Evolutionary conservation across 2,329 filamentous ascomycete species (phyloP), one percentile per base, ranked within the genome.

Genomic region (Xylariaceae sp.): DNA sequence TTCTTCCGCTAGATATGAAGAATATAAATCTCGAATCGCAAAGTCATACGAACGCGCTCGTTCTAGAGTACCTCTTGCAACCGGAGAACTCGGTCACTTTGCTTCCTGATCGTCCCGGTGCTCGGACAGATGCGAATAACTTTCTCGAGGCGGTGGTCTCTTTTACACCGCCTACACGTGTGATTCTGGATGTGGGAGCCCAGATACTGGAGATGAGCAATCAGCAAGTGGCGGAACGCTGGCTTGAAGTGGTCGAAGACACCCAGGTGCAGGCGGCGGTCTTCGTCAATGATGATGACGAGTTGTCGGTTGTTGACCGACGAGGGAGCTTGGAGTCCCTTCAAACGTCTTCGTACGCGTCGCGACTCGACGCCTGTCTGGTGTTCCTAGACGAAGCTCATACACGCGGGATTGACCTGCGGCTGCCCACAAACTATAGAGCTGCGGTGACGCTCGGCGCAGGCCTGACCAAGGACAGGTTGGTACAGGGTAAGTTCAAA

Each of bases 201-300:
- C 81, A 84, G 17, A 82, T 88, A n/a, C 69, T 88, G 0, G 86
- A 88, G 65, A 82, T 85, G 74, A 75, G 79, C 61, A 88, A 86
- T 63, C 51, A 68, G 1, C 70, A 69, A 0, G 72, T 87, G 0
- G 83, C 76, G 0, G 71, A 71, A 5, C 69, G 71, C 1, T 87
- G 84, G 84, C 67, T 87, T 0, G 62, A 69, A 0, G 68, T 76
- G 0, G 79, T 84, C 42, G 3, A n/a, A 0, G 11, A 70, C 0
- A 77, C 78, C 0, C 70, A 73, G 1, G 34, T 17, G 5, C 56
- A 58, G 18, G 83, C 79, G 0, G 84, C 80, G 0, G 71, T 87
- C 0, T 87, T 77, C 60, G 86, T 87, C 63, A 75, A 75, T 7
- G 48, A 68, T 0, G 69, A 77, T 8, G 80, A 82, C 61, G 73